Percentiles rank a stretch among this genome's conserved stretches.
Conservation (phyloP, 1,284 basidiomycete genomes). For the Cryptococcus neoformans region DNA sequence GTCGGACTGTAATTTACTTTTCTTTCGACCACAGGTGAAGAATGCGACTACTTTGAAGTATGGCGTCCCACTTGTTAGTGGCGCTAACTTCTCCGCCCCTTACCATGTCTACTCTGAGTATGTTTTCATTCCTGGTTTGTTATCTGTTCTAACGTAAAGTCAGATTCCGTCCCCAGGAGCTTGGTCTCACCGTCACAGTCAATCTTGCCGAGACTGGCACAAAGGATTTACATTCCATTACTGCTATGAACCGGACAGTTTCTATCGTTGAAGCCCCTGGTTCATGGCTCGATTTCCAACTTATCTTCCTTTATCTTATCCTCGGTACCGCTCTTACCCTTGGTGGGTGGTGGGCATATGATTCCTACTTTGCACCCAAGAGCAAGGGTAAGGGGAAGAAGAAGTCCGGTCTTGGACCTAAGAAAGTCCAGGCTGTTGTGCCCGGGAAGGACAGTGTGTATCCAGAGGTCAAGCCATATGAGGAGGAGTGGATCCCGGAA, state of each 20-base stretch:
- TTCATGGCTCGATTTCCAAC: slow-evolving; percentile 74
- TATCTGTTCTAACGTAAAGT: not conserved
- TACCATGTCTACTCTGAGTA: slow-evolving; percentile 81
- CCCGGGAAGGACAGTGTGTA: slow-evolving; percentile 59
- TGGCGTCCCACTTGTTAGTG: slow-evolving; percentile 60
- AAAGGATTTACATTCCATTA: slow-evolving; percentile 55
- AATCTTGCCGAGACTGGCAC: slow-evolving; percentile 56
- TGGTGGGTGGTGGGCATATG: slow-evolving; percentile 65
- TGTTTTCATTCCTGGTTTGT: slow-evolving; percentile 41
- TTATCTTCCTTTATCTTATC: slow-evolving; percentile 72
- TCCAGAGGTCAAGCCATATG: slow-evolving; percentile 68
- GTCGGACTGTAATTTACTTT: not conserved
- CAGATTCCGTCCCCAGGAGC: slow-evolving; percentile 65
- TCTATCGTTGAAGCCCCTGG: slow-evolving; percentile 76
- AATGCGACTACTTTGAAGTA: slow-evolving; percentile 64
- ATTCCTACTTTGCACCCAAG: slow-evolving; percentile 59
- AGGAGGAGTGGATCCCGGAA: slow-evolving; percentile 90
- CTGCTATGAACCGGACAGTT: slow-evolving; percentile 74
- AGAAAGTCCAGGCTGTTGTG: slow-evolving; percentile 49
- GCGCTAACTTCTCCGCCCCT: slow-evolving; percentile 66
- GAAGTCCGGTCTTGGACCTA: slow-evolving; percentile 4
- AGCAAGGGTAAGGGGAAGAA: slow-evolving; percentile 42
- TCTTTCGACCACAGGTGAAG: slow-evolving; percentile 22
- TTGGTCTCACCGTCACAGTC: slow-evolving; percentile 73
- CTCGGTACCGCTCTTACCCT: slow-evolving; percentile 64